phyloP scores from a whole-genome alignment of 345 rosid genomes.

The Acer saccharum region DNA sequence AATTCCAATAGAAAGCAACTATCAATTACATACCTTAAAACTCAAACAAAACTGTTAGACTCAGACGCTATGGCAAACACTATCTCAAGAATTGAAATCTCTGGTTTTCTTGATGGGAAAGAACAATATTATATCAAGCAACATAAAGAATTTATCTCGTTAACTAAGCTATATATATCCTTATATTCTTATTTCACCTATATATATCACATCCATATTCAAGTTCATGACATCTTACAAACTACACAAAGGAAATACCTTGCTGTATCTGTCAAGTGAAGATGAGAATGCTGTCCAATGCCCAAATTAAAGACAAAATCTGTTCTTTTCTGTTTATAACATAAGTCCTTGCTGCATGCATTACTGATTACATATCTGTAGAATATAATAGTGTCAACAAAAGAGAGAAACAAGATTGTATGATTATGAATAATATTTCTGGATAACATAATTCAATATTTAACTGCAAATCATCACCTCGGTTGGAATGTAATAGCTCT shows the following conservation, averaged over 20 bases:
- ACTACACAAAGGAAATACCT: constrained; percentile 48
- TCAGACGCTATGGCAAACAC: neutral
- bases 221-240: constrained; percentile 1
- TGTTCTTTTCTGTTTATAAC: constrained; percentile 89
- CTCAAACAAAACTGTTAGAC: neutral
- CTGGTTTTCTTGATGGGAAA: neutral
- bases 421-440: neutral
- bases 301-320: constrained; percentile 60
- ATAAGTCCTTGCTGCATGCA: constrained; percentile 79
- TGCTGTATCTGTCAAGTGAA: constrained; percentile 79
- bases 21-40: neutral
- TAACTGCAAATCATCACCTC: constrained; percentile 37
- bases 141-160: neutral
- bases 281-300: constrained; percentile 75
- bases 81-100: neutral
- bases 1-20: neutral
- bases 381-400: constrained; percentile 11
- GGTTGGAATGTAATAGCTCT: constrained; percentile 90
- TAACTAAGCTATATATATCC: neutral
- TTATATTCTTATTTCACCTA: neutral
- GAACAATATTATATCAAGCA: neutral
- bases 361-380: constrained; percentile 86
- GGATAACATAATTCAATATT: neutral
- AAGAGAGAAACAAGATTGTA: neutral
- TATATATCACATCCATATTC: neutral